Evolutionary conservation across 768 basidiomycete species (phyloP), one percentile per base, ranked within the genome.

Genomic region (Saitozyma podzolica): DNA sequence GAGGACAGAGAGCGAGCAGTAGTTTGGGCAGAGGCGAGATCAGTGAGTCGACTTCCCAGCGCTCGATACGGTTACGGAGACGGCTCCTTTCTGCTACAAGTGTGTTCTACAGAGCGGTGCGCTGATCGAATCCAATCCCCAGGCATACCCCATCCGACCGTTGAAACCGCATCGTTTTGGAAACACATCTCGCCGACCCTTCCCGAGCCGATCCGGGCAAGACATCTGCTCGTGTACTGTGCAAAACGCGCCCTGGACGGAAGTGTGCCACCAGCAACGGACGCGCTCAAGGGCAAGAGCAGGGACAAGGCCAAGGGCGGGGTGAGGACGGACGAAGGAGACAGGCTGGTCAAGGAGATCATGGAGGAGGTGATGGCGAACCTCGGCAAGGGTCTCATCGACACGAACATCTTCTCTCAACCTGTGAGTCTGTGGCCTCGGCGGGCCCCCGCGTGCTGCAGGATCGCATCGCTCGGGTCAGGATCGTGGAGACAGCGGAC

Each of bases 1-100:
- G 78, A 54, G 74, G 74, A n/a, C 58, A 64, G 19, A 63, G 78
- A 50, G 76, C 76, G 52, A 77, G 74, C 56, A 69, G 67, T 11
- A 75, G 72, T 70, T 54, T 75, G 17, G 72, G 76, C 1, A 64
- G 66, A 61, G 76, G 78, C 9, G 78, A 79, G 40, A 76, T 79
- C 59, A 76, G 75, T 78, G 52, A 57, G 76, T 76, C 5, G 1
- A 39, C 17, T 19, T 13, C 19, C 6, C 17, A 10, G 9, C 3
- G 1, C 19, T 11, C 56, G 13, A 17, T 47, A 17, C n/a, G 29
- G 29, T 2, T 29, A 29, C 29, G 29, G 29, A 29, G 2, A 29
- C 29, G 29, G 29, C 29, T 2, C 2, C 29, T 29, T 29, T 29
- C 29, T 29, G n/a, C 19, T n/a, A 19, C 3, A 3, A 20, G 19